A percentile compares a stretch with the other conserved stretches of the same genome.
Conservation (phyloP, 331 rosid species). For the Quercus lobata region DNA sequence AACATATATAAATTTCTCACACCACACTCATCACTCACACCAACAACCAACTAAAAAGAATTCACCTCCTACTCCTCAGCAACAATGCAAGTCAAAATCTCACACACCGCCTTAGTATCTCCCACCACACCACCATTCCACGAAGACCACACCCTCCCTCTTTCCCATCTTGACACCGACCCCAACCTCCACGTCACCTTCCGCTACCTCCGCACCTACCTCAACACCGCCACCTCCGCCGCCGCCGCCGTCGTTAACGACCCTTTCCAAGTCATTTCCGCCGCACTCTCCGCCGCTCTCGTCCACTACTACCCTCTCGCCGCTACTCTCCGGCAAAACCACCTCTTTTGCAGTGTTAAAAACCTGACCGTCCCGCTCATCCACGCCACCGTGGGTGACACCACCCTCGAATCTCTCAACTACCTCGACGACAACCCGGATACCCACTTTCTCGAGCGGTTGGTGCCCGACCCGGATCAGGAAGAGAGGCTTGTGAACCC, state of each 20-base stretch:
- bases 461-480: conserved; percentile 59
- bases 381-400: conserved; percentile 36
- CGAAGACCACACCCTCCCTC: conserved; percentile 54
- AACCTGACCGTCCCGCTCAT: conserved; percentile 55
- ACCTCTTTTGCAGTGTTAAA: conserved; percentile 39
- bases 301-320: conserved; percentile 70
- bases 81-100: conserved; percentile 25
- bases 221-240: background rate
- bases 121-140: conserved; percentile 55
- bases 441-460: conserved; percentile 35
- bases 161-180: conserved; percentile 79
- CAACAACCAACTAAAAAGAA: too few species aligned
- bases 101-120: conserved; percentile 27
- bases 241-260: conserved; percentile 7
- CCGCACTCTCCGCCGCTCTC: conserved; percentile 62
- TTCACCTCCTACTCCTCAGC: background rate
- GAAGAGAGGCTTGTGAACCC: conserved; percentile 49
- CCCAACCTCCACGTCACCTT: conserved; percentile 64
- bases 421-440: conserved; percentile 51
- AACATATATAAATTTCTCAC: background rate
- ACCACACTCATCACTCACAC: background rate
- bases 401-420: conserved; percentile 51
- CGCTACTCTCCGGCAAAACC: conserved; percentile 46
- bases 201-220: conserved; percentile 85
- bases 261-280: conserved; percentile 52